Conservation (phyloP, 768 basidiomycete species). For the Cystobasidium onofrii region DNA sequence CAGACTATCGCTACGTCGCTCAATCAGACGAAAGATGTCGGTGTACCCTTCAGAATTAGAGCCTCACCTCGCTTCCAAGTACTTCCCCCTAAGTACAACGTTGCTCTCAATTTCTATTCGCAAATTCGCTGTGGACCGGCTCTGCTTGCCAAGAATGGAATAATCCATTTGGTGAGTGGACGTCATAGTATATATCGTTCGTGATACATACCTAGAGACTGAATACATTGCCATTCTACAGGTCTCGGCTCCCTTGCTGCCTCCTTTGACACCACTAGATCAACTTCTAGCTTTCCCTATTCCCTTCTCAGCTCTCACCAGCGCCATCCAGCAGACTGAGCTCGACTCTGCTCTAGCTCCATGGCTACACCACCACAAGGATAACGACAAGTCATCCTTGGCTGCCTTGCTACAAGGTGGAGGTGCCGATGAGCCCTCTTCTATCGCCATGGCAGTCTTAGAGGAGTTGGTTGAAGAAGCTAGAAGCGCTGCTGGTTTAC, state of each 20-base stretch:
- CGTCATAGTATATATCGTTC: not conserved
- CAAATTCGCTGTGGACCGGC: slow-evolving; percentile 41
- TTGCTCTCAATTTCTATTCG: slow-evolving; percentile 48
- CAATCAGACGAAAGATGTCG: slow-evolving; percentile 11
- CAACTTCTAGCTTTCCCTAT: slow-evolving; percentile 46
- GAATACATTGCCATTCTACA: slow-evolving; percentile 18
- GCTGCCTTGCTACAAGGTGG: slow-evolving; percentile 35
- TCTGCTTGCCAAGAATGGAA: slow-evolving; percentile 47
- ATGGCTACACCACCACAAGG: not conserved
- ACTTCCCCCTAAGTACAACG: slow-evolving; percentile 12
- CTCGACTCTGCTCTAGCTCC: slow-evolving; percentile 38
- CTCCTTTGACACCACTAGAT: slow-evolving; percentile 46
- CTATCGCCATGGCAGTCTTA: slow-evolving; percentile 32
- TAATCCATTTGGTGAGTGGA: slow-evolving; percentile 8
- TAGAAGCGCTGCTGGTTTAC: not conserved
- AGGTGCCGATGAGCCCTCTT: slow-evolving; percentile 28
- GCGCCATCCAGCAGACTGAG: slow-evolving; percentile 44
- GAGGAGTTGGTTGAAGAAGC: slow-evolving; percentile 29
- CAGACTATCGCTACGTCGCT: slow-evolving; percentile 42
- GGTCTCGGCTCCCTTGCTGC: slow-evolving; percentile 43
- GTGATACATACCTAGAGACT: too few species aligned
- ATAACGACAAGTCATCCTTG: slow-evolving; percentile 10
- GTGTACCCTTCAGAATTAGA: slow-evolving; percentile 27
- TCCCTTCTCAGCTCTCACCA: slow-evolving; percentile 46
- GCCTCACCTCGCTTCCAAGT: slow-evolving; percentile 1